Evolutionary conservation across 768 basidiomycete species (phyloP).

Genomic region (Podaxis rugospora): DNA sequence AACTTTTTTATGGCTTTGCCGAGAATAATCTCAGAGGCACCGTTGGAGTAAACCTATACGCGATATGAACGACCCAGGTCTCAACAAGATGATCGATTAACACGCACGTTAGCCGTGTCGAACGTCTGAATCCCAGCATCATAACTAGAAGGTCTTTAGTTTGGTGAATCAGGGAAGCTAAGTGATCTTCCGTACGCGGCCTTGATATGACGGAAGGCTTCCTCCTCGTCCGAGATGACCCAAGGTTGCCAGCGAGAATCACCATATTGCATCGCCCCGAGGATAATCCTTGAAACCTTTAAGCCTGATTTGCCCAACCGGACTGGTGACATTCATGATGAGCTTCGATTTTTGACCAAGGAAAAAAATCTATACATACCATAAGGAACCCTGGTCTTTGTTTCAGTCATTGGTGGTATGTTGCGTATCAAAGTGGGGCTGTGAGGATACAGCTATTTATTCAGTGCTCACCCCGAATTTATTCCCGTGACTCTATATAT

Average conservation of each 20-base stretch:
- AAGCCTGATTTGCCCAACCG: constrained; percentile 50
- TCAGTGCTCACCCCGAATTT: neutral
- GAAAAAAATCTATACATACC: neutral
- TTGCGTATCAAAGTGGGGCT: neutral
- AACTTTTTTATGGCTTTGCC: constrained; percentile 69
- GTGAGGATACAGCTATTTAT: neutral
- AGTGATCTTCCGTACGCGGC: constrained; percentile 24
- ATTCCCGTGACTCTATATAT: neutral
- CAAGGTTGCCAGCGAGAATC: constrained; percentile 46
- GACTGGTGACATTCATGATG: constrained; percentile 24
- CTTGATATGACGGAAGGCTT: constrained; percentile 51
- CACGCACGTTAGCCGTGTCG: constrained; percentile 46
- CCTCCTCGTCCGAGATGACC: constrained; percentile 44
- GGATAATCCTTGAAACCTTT: constrained; percentile 61
- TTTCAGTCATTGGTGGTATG: neutral
- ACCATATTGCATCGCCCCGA: constrained; percentile 61
- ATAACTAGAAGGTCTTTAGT: constrained; percentile 29
- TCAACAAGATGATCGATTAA: neutral
- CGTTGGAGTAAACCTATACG: constrained; percentile 58
- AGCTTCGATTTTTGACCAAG: neutral
- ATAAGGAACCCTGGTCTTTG: neutral
- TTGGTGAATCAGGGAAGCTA: no score
- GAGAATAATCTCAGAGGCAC: constrained; percentile 59
- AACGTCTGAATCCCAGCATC: constrained; percentile 62
- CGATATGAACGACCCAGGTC: neutral